Evolutionary conservation across 805 yeast species (phyloP).

Genomic region (Saturnispora besseyi): DNA sequence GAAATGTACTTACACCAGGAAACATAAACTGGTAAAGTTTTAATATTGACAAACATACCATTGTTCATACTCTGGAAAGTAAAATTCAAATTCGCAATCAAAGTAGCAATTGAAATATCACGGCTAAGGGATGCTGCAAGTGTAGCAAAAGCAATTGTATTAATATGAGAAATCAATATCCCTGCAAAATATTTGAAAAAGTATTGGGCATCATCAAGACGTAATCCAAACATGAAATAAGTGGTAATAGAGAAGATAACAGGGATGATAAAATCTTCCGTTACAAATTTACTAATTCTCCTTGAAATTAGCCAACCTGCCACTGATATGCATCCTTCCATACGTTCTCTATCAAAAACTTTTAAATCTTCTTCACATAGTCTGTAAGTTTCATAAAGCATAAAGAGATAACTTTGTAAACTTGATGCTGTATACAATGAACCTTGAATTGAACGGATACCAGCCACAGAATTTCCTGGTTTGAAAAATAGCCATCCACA

Average conservation of each 20-base stretch:
- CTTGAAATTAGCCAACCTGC: conserved; percentile 60
- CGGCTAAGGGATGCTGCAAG: conserved; percentile 45
- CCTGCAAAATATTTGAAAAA: conserved; percentile 60
- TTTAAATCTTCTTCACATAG: conserved; percentile 46
- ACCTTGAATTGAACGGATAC: conserved; percentile 52
- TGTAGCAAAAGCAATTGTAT: conserved; percentile 48
- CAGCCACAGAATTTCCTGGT: conserved; percentile 51
- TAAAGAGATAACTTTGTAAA: conserved; percentile 45
- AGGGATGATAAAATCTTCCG: conserved; percentile 63
- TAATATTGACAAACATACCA: conserved; percentile 71
- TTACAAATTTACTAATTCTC: conserved; percentile 51
- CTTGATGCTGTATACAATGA: conserved; percentile 45
- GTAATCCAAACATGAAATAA: conserved; percentile 71
- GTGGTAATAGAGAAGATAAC: conserved; percentile 51
- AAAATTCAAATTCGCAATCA: conserved; percentile 53
- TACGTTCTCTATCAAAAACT: conserved; percentile 57
- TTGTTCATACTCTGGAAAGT: conserved; percentile 71
- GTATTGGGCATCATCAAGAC: conserved; percentile 34
- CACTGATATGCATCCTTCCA: conserved; percentile 59
- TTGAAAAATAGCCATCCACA: conserved; percentile 71
- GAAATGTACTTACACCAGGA: conserved; percentile 76
- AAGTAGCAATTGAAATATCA: conserved; percentile 52
- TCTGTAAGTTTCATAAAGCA: conserved; percentile 51
- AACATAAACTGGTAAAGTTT: conserved; percentile 73
- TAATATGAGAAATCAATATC: conserved; percentile 45